These are phyloP conservation scores for Begonia fuchsioides DNA, from an alignment of 306 rosid genomes.

Conservation along the genomic window DNA sequence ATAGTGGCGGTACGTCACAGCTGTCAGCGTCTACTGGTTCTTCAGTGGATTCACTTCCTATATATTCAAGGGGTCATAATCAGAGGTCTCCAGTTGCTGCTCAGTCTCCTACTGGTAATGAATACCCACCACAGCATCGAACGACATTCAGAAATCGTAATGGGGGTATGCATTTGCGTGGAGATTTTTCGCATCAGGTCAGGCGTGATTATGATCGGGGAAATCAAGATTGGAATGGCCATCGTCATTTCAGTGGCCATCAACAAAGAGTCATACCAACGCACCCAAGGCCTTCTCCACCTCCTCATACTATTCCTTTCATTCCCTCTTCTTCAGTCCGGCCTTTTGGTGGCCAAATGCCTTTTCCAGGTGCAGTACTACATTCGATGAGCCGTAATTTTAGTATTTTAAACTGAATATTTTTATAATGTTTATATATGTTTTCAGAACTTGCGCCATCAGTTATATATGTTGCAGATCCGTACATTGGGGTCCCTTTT, in stretches of 20 bases:
- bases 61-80: conserved; percentile 36
- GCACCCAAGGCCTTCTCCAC: conserved; percentile 36
- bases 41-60: conserved; percentile 26
- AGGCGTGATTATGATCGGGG: conserved; percentile 77
- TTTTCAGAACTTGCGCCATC: conserved; percentile 36
- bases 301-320: conserved; percentile 33
- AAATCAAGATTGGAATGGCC: conserved; percentile 60
- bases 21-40: conserved; percentile 28
- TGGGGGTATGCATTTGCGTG: conserved; percentile 46
- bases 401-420: conserved; percentile 6
- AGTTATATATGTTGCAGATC: conserved; percentile 34
- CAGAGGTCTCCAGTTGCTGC: conserved; percentile 37
- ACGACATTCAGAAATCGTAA: conserved; percentile 40
- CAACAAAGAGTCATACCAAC: conserved; percentile 36
- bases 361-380: conserved; percentile 41
- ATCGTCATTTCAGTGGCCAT: conserved; percentile 33
- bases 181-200: conserved; percentile 50
- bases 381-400: background rate
- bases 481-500: conserved; percentile 37
- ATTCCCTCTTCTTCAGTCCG: conserved; percentile 28
- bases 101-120: conserved; percentile 32
- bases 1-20: conserved; percentile 35
- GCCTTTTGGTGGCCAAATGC: conserved; percentile 41
- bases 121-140: conserved; percentile 39
- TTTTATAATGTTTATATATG: conserved; percentile 12